These are phyloP conservation scores for Leishmania guyanensis DNA, from an alignment of 208 protist species.

Conservation along the genomic window DNA sequence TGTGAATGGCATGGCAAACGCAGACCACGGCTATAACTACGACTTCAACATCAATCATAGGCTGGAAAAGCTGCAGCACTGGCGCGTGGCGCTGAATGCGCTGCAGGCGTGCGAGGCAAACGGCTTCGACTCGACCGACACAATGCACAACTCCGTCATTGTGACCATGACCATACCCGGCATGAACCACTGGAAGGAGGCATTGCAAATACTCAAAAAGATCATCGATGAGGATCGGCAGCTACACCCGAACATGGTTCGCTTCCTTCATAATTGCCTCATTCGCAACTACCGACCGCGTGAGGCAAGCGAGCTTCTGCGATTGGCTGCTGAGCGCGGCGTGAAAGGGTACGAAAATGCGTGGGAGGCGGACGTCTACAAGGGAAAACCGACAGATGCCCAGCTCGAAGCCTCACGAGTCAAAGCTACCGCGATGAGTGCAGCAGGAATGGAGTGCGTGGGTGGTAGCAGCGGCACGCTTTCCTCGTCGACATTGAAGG, in stretches of 20 bases:
- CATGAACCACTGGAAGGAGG: slow-evolving; percentile 87
- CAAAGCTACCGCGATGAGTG: background rate
- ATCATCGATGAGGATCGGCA: slow-evolving; percentile 81
- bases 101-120: slow-evolving; percentile 87
- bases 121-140: slow-evolving; percentile 90
- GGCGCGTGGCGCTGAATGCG: slow-evolving; percentile 87
- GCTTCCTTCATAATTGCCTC: slow-evolving; percentile 88
- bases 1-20: slow-evolving; percentile 92
- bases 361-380: slow-evolving; percentile 86
- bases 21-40: slow-evolving; percentile 90
- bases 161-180: slow-evolving; percentile 88
- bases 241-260: slow-evolving; percentile 86
- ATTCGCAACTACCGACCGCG: slow-evolving; percentile 80
- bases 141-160: slow-evolving; percentile 92
- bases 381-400: slow-evolving; percentile 48
- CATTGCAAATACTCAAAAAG: slow-evolving; percentile 64
- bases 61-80: slow-evolving; percentile 90
- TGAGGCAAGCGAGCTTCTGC: slow-evolving; percentile 80
- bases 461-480: background rate
- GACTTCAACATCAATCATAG: slow-evolving; percentile 91
- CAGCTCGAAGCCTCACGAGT: slow-evolving; percentile 37
- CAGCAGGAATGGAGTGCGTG: too few species aligned
- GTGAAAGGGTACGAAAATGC: slow-evolving; percentile 82
- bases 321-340: slow-evolving; percentile 66
- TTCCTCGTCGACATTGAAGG: background rate